Percentiles rank a stretch among this genome's conserved stretches.
Conservation (phyloP, 306 rosid genomes). For the Cyclanthera cordifolia region DNA sequence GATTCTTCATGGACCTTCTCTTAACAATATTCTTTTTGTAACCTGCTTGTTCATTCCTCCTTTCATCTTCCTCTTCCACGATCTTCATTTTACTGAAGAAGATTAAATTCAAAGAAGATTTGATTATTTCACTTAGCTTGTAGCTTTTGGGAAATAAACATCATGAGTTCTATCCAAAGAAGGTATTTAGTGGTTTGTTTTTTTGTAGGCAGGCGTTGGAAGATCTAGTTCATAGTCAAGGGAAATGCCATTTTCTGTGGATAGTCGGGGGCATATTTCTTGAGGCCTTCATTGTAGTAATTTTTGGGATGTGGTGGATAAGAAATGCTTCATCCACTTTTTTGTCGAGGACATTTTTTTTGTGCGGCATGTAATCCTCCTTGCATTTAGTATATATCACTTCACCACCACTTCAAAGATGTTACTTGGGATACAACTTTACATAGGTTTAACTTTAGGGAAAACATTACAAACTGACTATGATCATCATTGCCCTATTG, state of each 20-base stretch:
- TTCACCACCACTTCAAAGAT: neutral
- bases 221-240: neutral
- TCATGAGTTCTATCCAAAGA: neutral
- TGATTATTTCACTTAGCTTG: neutral
- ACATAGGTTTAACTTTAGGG: neutral
- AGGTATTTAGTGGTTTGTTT: neutral
- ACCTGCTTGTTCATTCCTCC: neutral
- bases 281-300: neutral
- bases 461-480: neutral
- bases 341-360: neutral
- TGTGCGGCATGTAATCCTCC: neutral
- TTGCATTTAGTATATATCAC: neutral
- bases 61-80: neutral
- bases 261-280: neutral
- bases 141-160: neutral
- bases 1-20: neutral
- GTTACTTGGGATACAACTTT: neutral
- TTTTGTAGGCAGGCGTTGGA: neutral
- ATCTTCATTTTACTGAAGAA: neutral
- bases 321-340: neutral
- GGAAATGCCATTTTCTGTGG: neutral
- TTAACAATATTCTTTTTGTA: neutral
- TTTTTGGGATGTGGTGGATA: neutral
- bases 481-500: neutral
- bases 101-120: neutral